Conservation (phyloP, 176 grass and related monocot species). For the Miscanthus lutarioriparius region DNA sequence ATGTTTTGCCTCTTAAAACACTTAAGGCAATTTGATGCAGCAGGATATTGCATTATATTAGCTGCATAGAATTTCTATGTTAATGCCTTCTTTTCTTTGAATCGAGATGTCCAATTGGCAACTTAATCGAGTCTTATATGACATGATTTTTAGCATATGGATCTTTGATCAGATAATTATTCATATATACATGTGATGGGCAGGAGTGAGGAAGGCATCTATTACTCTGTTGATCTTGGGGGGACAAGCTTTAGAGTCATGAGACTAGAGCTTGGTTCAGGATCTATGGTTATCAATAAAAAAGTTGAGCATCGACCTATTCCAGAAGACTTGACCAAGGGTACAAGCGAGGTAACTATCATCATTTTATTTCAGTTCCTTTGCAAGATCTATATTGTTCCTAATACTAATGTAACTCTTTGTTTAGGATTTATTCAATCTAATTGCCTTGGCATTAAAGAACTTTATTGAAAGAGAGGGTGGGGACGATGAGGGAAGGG, state of each 20-base stretch:
- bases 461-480: conserved; percentile 67
- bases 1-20: not conserved
- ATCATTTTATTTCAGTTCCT: conserved; percentile 5
- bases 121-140: not conserved
- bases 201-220: conserved; percentile 87
- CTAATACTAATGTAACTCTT: conserved; percentile 8
- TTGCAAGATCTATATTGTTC: not conserved
- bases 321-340: conserved; percentile 63
- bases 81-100: not conserved
- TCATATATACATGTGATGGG: not conserved
- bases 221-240: conserved; percentile 85
- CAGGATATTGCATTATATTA: not conserved
- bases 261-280: conserved; percentile 66
- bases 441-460: conserved; percentile 67
- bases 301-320: conserved; percentile 67
- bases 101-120: not conserved
- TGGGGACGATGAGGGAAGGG: conserved; percentile 40
- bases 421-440: conserved; percentile 74
- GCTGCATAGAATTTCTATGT: not conserved
- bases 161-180: not conserved
- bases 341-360: conserved; percentile 63
- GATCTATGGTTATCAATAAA: conserved; percentile 55
- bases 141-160: not conserved
- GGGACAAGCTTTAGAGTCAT: conserved; percentile 88
- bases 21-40: not conserved